Conservation (phyloP, 2,329 filamentous ascomycete genomes). For the Amylocarpus encephaloides region DNA sequence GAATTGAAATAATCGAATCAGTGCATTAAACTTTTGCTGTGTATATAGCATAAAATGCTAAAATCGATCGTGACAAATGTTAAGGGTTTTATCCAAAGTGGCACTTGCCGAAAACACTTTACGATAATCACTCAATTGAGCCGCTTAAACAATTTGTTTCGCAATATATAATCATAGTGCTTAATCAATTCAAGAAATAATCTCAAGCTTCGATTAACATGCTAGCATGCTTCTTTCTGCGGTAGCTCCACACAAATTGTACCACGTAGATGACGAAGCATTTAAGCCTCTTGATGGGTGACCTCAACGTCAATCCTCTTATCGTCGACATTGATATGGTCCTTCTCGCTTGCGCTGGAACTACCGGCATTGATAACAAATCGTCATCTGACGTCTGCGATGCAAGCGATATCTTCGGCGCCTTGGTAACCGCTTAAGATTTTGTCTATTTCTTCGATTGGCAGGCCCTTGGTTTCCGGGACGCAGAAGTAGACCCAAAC, state of each 20-base stretch:
- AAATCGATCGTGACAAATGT: slow-evolving; percentile 6
- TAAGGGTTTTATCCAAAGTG: slow-evolving; percentile 6
- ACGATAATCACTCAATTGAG: slow-evolving; percentile 1
- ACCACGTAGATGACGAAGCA: neutral
- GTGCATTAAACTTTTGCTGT: neutral
- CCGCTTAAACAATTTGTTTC: neutral
- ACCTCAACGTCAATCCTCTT: neutral
- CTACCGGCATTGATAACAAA: too few relatives aligned
- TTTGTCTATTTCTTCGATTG: slow-evolving; percentile 44
- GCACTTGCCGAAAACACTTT: neutral
- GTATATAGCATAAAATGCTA: slow-evolving; percentile 1
- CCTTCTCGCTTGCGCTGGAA: neutral
- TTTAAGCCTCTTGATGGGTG: neutral
- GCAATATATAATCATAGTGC: neutral
- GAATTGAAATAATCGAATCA: too few relatives aligned
- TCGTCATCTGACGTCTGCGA: too few relatives aligned
- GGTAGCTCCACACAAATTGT: neutral
- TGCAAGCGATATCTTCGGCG: too few relatives aligned
- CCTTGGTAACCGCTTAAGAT: slow-evolving; percentile 34
- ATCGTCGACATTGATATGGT: too few relatives aligned
- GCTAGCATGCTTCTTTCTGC: neutral
- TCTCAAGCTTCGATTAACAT: too few relatives aligned
- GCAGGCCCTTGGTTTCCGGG: slow-evolving; percentile 45
- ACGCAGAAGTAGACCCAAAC: slow-evolving; percentile 37
- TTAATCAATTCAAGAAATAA: too few relatives aligned